These are phyloP conservation scores for Basidiobolus meristosporus DNA, from an alignment of 371 early-diverging fungal genomes.

Conservation along the genomic window DNA sequence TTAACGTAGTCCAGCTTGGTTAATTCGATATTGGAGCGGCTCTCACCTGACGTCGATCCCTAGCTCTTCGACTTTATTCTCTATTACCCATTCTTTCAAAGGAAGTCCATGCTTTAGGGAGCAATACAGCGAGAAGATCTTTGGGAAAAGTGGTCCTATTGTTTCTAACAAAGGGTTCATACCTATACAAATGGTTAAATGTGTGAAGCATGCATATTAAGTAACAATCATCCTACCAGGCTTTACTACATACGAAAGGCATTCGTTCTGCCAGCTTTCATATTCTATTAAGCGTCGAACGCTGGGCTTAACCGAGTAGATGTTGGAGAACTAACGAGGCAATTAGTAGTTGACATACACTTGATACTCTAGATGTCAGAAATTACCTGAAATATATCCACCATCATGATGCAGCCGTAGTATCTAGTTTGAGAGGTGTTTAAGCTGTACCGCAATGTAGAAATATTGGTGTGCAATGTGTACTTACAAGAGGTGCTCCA, in stretches of 20 bases:
- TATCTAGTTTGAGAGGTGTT: constrained; percentile 19
- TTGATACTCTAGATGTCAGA: neutral
- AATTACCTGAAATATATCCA: constrained; percentile 62
- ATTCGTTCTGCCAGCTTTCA: constrained; percentile 36
- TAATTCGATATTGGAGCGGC: no score
- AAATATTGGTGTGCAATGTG: neutral
- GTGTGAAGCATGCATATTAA: neutral
- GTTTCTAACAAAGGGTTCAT: constrained; percentile 8
- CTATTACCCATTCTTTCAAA: constrained; percentile 55
- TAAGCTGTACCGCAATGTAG: neutral
- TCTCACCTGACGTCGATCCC: constrained; percentile 63
- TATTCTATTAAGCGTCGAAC: constrained; percentile 37
- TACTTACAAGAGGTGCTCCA: constrained; percentile 61
- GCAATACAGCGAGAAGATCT: constrained; percentile 51
- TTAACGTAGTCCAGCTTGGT: no score
- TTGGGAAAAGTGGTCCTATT: constrained; percentile 30
- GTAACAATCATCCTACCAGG: constrained; percentile 16
- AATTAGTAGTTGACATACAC: constrained; percentile 2
- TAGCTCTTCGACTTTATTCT: constrained; percentile 29
- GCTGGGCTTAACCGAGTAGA: constrained; percentile 47
- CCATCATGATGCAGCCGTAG: constrained; percentile 62
- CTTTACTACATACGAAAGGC: constrained; percentile 35
- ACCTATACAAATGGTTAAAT: neutral
- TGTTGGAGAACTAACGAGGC: constrained; percentile 39
- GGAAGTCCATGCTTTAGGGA: constrained; percentile 48